Evolutionary conservation across 495 filamentous ascomycete genomes (phyloP).

Genomic region (Neurospora sp.): DNA sequence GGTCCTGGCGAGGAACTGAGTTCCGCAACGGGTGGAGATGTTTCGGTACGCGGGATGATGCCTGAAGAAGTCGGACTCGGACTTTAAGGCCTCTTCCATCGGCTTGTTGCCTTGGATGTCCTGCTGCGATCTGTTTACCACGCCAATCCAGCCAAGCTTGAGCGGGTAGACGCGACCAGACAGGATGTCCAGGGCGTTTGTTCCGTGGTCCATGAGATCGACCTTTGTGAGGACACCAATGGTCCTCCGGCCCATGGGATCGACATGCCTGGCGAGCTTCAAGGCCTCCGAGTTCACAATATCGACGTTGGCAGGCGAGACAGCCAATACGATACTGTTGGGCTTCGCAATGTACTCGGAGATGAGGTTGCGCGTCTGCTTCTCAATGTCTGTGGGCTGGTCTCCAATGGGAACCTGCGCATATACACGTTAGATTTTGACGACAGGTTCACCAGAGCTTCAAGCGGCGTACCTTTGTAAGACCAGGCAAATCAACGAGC

Average conservation of each 20-base stretch:
- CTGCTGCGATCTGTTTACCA: slow-evolving; percentile 96
- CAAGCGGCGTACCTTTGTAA: slow-evolving; percentile 68
- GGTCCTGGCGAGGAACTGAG: slow-evolving; percentile 89
- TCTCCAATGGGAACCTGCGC: slow-evolving; percentile 84
- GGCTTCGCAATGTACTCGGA: slow-evolving; percentile 98
- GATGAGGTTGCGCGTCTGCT: slow-evolving; percentile 94
- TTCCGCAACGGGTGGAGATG: slow-evolving; percentile 88
- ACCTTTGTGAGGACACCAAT: slow-evolving; percentile 97
- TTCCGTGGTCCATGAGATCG: slow-evolving; percentile 98
- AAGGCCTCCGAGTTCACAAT: slow-evolving; percentile 97
- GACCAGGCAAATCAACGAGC: slow-evolving; percentile 86
- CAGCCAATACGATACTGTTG: slow-evolving; percentile 94
- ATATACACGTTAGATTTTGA: slow-evolving; percentile 3
- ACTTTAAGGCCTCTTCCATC: slow-evolving; percentile 76
- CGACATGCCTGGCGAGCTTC: slow-evolving; percentile 94
- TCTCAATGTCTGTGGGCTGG: slow-evolving; percentile 96
- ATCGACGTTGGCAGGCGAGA: slow-evolving; percentile 96
- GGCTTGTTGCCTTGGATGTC: slow-evolving; percentile 95
- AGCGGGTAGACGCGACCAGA: slow-evolving; percentile 93
- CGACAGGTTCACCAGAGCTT: background rate
- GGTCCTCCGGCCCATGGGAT: slow-evolving; percentile 86
- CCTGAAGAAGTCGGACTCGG: slow-evolving; percentile 91
- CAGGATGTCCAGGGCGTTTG: slow-evolving; percentile 93
- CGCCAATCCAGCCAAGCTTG: slow-evolving; percentile 95
- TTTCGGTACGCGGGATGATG: slow-evolving; percentile 96